Evolutionary conservation across 768 basidiomycete genomes (phyloP).

Genomic region (Auriculariales sp.): DNA sequence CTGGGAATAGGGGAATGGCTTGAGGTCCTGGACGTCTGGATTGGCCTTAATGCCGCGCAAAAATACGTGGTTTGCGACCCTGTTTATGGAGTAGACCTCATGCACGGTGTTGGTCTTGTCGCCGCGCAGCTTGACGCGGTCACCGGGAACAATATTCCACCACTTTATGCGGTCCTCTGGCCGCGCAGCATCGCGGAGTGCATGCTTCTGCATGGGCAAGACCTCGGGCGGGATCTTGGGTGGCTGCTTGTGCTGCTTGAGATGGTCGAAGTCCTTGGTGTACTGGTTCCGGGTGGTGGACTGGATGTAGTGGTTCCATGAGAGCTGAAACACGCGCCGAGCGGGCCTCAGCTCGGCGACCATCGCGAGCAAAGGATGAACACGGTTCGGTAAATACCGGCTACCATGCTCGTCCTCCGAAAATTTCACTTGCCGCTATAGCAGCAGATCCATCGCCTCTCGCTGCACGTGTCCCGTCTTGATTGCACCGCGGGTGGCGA

Average conservation of each 20-base stretch:
- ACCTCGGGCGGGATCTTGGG: conserved; percentile 22
- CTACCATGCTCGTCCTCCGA: no score
- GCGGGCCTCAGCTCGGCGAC: no score
- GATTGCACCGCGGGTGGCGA: no score
- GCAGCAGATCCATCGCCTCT: no score
- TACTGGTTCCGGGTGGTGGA: not conserved
- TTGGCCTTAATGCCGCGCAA: conserved; percentile 30
- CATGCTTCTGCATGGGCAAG: conserved; percentile 18
- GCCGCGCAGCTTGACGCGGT: conserved; percentile 56
- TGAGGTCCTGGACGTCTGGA: conserved; percentile 19
- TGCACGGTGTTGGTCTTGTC: conserved; percentile 44
- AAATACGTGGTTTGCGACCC: conserved; percentile 52
- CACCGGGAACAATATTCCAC: conserved; percentile 83
- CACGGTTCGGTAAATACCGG: no score
- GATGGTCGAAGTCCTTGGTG: conserved; percentile 53
- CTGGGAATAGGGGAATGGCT: conserved; percentile 59
- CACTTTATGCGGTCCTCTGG: conserved; percentile 61
- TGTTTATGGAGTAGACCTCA: conserved; percentile 63
- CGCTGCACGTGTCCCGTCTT: no score
- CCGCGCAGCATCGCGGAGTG: conserved; percentile 35
- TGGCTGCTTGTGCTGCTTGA: conserved; percentile 46
- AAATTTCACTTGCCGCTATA: no score
- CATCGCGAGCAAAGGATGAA: no score
- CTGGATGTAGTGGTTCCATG: not conserved
- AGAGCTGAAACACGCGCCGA: no score